Evolutionary conservation across 176 grass and related monocot genomes (phyloP).

Genomic region (Paspalum notatum): DNA sequence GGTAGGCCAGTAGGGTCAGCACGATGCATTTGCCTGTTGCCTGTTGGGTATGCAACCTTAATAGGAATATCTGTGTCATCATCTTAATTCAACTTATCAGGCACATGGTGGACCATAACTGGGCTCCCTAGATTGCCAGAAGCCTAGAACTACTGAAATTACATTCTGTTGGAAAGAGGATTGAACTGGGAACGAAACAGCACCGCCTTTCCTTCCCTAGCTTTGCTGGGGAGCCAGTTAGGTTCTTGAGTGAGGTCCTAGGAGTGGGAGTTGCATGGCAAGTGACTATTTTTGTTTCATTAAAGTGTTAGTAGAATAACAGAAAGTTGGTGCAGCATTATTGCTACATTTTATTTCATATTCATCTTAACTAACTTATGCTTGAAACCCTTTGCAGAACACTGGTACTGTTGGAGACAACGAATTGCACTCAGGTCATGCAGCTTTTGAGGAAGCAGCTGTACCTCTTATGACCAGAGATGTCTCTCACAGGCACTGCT

Average conservation of each 20-base stretch:
- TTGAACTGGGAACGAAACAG: neutral
- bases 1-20: neutral
- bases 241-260: neutral
- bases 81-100: neutral
- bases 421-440: constrained; percentile 30
- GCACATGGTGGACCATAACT: neutral
- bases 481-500: constrained; percentile 45
- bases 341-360: neutral
- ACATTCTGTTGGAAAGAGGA: neutral
- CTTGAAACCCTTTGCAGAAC: constrained; percentile 49
- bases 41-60: neutral
- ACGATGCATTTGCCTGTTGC: neutral
- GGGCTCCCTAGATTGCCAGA: neutral
- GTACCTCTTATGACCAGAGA: constrained; percentile 58
- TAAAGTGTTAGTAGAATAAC: neutral
- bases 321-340: neutral
- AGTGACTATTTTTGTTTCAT: neutral
- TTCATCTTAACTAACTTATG: constrained; percentile 26
- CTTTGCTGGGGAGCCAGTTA: no score
- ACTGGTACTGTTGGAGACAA: constrained; percentile 22
- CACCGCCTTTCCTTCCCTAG: neutral
- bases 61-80: neutral
- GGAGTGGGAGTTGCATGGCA: neutral
- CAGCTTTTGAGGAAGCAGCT: constrained; percentile 43
- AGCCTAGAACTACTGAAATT: neutral